Conservation (phyloP, 345 rosid genomes). For the thale cress (Arabidopsis thaliana) region DNA sequence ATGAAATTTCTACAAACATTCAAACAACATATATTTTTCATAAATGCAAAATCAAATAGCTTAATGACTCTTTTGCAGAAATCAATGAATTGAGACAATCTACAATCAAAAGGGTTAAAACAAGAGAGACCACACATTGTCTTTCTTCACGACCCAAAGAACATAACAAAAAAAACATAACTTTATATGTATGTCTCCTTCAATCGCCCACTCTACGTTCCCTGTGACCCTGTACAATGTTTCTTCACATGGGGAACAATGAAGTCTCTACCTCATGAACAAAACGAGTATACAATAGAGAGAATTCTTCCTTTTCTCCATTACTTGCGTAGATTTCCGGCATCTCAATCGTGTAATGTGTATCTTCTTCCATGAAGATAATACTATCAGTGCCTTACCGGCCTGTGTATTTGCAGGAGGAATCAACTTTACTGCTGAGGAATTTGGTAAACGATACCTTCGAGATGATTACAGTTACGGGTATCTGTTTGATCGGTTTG, state of each 20-base stretch:
- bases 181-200: constrained; percentile 18
- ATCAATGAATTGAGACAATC: constrained; percentile 32
- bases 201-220: not conserved
- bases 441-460: constrained; percentile 28
- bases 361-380: not conserved
- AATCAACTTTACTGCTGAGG: constrained; percentile 32
- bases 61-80: not conserved
- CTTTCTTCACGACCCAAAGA: constrained; percentile 5
- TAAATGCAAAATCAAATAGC: not conserved
- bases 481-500: constrained; percentile 54
- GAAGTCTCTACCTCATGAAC: constrained; percentile 25
- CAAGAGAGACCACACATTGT: constrained; percentile 14
- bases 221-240: constrained; percentile 33
- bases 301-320: constrained; percentile 9
- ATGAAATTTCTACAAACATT: not conserved
- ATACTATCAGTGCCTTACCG: not conserved
- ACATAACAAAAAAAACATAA: not conserved
- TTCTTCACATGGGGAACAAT: constrained; percentile 27
- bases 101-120: constrained; percentile 27
- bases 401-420: constrained; percentile 34
- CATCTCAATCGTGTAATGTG: constrained; percentile 24
- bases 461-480: constrained; percentile 31
- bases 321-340: constrained; percentile 5
- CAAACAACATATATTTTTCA: not conserved
- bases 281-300: constrained; percentile 11